These are phyloP conservation scores for Ceriops zippeliana DNA, from an alignment of 345 rosid species.

Conservation along the genomic window DNA sequence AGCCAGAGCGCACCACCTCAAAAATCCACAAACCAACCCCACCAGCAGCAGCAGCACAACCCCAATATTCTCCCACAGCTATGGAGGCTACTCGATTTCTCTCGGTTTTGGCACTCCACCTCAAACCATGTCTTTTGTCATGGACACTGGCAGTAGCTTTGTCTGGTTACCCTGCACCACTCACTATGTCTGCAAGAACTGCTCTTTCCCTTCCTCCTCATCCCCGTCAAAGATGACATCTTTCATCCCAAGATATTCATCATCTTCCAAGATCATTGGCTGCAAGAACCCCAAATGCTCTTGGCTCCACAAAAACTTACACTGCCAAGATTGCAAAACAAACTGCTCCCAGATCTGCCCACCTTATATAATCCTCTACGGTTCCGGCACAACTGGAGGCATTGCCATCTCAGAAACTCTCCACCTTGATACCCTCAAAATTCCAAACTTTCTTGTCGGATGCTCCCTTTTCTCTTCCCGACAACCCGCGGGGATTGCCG, in stretches of 20 bases:
- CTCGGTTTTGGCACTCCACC: slow-evolving; percentile 35
- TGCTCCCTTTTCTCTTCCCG: slow-evolving; percentile 39
- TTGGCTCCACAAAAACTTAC: slow-evolving; percentile 21
- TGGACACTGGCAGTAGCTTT: slow-evolving; percentile 33
- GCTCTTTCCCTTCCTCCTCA: slow-evolving; percentile 20
- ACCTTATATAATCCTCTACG: slow-evolving; percentile 34
- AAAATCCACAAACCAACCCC: slow-evolving; percentile 13
- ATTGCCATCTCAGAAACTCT: slow-evolving; percentile 37
- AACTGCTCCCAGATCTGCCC: slow-evolving; percentile 38
- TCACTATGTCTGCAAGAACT: slow-evolving; percentile 36
- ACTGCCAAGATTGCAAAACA: slow-evolving; percentile 18
- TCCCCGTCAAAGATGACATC: slow-evolving; percentile 6
- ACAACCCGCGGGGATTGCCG: slow-evolving; percentile 41
- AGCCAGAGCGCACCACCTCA: slow-evolving; percentile 39
- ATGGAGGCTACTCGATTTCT: slow-evolving; percentile 30
- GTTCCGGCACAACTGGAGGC: slow-evolving; percentile 36
- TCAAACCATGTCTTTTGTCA: slow-evolving; percentile 23
- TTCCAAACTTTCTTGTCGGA: slow-evolving; percentile 33
- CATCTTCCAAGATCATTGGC: slow-evolving; percentile 31
- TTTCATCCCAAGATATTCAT: slow-evolving; percentile 35
- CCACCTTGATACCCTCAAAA: slow-evolving; percentile 12
- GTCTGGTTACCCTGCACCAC: slow-evolving; percentile 46
- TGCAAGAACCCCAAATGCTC: slow-evolving; percentile 43
- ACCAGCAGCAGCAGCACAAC: not conserved
- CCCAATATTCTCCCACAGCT: slow-evolving; percentile 17